Evolutionary conservation across 352 stramenopile species (phyloP).

Genomic region (Phytophthora tubulina): DNA sequence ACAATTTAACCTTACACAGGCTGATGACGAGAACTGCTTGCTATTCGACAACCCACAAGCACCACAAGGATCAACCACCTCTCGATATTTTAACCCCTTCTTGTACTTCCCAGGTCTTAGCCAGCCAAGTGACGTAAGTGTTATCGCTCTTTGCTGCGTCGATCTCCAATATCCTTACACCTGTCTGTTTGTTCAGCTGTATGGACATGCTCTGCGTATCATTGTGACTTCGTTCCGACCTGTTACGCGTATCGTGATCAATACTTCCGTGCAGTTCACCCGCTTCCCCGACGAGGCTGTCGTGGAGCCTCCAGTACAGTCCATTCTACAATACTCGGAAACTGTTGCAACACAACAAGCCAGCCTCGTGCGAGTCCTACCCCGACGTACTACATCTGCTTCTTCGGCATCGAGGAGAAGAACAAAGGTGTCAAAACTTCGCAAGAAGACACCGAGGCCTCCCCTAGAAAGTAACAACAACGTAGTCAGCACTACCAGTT

Average conservation of each 20-base stretch:
- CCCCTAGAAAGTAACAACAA: slow-evolving; percentile 20
- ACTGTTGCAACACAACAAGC: neutral
- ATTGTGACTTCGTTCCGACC: slow-evolving; percentile 52
- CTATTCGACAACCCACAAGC: slow-evolving; percentile 36
- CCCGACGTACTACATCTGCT: slow-evolving; percentile 17
- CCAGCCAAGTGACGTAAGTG: slow-evolving; percentile 55
- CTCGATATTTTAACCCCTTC: slow-evolving; percentile 53
- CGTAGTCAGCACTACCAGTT: slow-evolving; percentile 26
- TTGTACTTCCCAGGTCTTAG: slow-evolving; percentile 53
- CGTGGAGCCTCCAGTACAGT: slow-evolving; percentile 21
- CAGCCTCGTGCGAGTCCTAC: slow-evolving; percentile 2
- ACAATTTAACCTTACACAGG: slow-evolving; percentile 34
- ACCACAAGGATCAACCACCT: slow-evolving; percentile 3
- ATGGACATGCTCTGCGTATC: slow-evolving; percentile 60
- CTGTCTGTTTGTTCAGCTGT: slow-evolving; percentile 44
- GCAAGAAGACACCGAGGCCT: slow-evolving; percentile 12
- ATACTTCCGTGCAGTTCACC: slow-evolving; percentile 66
- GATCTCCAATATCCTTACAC: neutral
- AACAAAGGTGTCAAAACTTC: neutral
- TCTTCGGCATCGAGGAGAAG: slow-evolving; percentile 20
- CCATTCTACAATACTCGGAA: slow-evolving; percentile 11
- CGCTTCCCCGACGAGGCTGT: slow-evolving; percentile 24
- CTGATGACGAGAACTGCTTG: slow-evolving; percentile 56
- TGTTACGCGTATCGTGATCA: slow-evolving; percentile 58
- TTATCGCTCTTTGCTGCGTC: neutral